phyloP scores from a whole-genome alignment of 169 alveolate genomes.

The Cyclospora cayetanensis region DNA sequence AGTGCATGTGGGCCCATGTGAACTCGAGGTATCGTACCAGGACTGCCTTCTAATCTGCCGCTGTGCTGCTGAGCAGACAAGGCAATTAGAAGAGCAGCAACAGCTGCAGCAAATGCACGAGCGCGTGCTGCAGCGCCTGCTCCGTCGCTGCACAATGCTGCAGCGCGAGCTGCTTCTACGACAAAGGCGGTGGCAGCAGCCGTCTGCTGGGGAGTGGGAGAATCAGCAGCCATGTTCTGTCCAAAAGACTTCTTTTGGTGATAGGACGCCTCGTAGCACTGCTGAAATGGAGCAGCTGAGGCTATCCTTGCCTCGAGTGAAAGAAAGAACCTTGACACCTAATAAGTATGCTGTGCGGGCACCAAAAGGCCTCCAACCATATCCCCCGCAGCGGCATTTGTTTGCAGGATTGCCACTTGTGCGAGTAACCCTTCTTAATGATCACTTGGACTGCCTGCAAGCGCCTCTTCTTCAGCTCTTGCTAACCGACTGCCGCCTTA shows the following conservation, averaged over 20 bases:
- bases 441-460: conserved; percentile 47
- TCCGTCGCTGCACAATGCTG: neutral
- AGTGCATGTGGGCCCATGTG: conserved; percentile 25
- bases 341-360: no score
- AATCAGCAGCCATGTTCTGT: neutral
- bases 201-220: neutral
- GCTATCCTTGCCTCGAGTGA: no score
- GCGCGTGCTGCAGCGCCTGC: conserved; percentile 21
- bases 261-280: no score
- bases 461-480: conserved; percentile 64
- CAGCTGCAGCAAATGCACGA: neutral
- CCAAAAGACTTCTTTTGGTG: no score
- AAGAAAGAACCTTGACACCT: no score
- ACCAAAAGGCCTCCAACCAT: neutral
- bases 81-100: conserved; percentile 24
- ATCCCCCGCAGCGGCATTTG: conserved; percentile 29
- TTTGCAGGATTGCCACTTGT: conserved; percentile 29
- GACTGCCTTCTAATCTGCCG: conserved; percentile 22
- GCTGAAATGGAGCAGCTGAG: no score
- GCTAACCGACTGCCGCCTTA: neutral
- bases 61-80: conserved; percentile 53
- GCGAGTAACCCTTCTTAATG: conserved; percentile 63
- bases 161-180: neutral
- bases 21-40: conserved; percentile 44
- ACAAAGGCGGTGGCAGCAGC: neutral